Percentiles rank a stretch among this genome's conserved stretches.
phyloP scores from a whole-genome alignment of 441 rosid species.

The Gossypium davidsonii region DNA sequence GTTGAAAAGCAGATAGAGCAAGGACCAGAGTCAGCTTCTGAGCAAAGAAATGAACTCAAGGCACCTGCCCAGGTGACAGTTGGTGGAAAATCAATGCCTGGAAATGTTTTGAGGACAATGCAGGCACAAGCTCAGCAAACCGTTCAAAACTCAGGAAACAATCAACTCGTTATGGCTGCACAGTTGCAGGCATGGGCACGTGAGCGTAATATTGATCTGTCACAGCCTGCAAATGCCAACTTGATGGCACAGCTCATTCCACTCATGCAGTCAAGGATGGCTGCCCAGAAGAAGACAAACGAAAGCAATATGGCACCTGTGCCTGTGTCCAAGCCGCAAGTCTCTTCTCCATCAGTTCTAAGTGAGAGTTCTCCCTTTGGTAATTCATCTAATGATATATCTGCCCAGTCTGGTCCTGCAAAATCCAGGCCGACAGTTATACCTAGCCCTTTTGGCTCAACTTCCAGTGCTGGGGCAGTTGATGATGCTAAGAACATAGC shows the following conservation, averaged over 20 bases:
- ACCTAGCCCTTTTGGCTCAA: conserved; percentile 45
- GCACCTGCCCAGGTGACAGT: conserved; percentile 42
- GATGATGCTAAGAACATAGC: conserved; percentile 37
- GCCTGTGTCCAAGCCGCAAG: conserved; percentile 63
- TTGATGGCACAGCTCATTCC: conserved; percentile 80
- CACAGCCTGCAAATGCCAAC: conserved; percentile 88
- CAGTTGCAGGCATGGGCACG: conserved; percentile 94
- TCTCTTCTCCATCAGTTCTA: conserved; percentile 62
- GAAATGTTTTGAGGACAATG: conserved; percentile 60
- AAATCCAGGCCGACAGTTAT: conserved; percentile 55
- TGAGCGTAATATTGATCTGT: conserved; percentile 80
- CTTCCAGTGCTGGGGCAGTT: conserved; percentile 48
- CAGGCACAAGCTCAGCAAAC: conserved; percentile 66
- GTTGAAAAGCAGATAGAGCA: conserved; percentile 71
- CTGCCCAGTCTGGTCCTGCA: conserved; percentile 78
- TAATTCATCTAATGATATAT: conserved; percentile 73
- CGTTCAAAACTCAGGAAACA: conserved; percentile 53
- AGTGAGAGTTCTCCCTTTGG: conserved; percentile 72
- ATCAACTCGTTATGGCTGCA: conserved; percentile 68
- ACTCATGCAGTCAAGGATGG: conserved; percentile 78
- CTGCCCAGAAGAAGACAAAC: conserved; percentile 68
- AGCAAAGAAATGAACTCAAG: conserved; percentile 63
- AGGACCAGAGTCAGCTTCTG: conserved; percentile 45
- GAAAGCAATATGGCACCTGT: conserved; percentile 49
- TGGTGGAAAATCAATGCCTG: conserved; percentile 53